Evolutionary conservation across 208 protist genomes (phyloP), one percentile per base, ranked within the genome.

Genomic region (Naegleria fowleri): DNA sequence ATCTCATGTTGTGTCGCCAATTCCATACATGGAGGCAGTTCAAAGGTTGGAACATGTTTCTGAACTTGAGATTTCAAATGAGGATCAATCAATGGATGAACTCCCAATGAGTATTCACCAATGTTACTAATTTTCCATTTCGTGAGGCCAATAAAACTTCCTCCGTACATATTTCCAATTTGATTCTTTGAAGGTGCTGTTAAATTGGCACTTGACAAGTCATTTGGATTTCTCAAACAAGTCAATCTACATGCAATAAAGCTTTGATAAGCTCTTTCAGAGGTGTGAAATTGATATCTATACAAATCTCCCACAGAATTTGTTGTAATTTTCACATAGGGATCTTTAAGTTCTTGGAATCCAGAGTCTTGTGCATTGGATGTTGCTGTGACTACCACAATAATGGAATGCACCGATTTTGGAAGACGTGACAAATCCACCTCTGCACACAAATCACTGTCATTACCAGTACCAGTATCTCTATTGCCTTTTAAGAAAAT

Each of bases 111-210:
- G 36, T 79, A 79, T 36, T 79, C 67, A 33, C 67, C 16, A 79
- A 79, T 79, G n/a, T 79, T 36, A 33, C 29, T 79, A 79, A 79
- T 79, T n/a, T 36, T 79, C 67, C 67, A 79, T 79, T 79, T 29
- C 2, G 67, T 79, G n/a, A 79, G 29, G 2, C 67, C 67, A 36
- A 29, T 29, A 67, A 67, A 67, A 3, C 19, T 29, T 67, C 55
- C 55, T 29, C 19, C 11, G 19, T 15, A 67, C 55, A 67, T 67
- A 2, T 15, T 29, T 15, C 22, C 22, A 29, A 67, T 67, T 67
- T 67, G 55, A 67, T 67, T 67, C 55, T 67, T 67, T 48, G 43
- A 48, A 15, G 11, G 11, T 67, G 55, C 11, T 15, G 55, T 67
- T 3, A 67, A 67, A 29, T 67, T 67, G 22, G 22, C 22, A 29